A percentile compares a stretch with the other conserved stretches of the same genome.
Conservation (phyloP, 2,329 filamentous ascomycete genomes). For the Pseudogymnoascus sp. region DNA sequence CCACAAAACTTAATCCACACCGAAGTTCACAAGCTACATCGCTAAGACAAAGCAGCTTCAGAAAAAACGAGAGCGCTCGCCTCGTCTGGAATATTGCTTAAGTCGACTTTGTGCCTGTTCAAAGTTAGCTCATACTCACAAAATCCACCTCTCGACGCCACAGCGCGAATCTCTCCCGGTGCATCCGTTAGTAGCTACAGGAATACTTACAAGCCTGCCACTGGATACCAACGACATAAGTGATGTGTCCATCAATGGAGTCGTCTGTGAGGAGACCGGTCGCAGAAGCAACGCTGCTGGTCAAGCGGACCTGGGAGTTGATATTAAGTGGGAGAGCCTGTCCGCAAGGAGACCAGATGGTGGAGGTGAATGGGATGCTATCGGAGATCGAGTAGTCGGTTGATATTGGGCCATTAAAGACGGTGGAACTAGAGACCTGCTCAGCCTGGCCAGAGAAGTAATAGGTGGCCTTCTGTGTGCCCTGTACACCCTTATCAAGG, state of each 20-base stretch:
- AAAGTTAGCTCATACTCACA: not conserved
- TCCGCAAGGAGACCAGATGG: slow-evolving; percentile 47
- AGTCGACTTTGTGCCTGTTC: not conserved
- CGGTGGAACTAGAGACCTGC: slow-evolving; percentile 33
- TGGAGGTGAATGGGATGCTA: slow-evolving; percentile 36
- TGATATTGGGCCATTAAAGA: slow-evolving; percentile 36
- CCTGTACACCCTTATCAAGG: slow-evolving; percentile 39
- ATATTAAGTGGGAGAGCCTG: slow-evolving; percentile 43
- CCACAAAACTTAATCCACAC: not conserved
- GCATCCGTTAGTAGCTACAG: not conserved
- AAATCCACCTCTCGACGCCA: not conserved
- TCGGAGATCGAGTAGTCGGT: slow-evolving; percentile 30
- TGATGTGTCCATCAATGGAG: slow-evolving; percentile 42
- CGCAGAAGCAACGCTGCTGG: slow-evolving; percentile 25
- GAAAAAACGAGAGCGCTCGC: not conserved
- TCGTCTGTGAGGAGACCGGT: slow-evolving; percentile 39
- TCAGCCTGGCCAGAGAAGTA: slow-evolving; percentile 40
- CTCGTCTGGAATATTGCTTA: not conserved
- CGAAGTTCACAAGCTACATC: not conserved
- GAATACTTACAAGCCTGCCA: slow-evolving; percentile 17
- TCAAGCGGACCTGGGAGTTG: slow-evolving; percentile 43
- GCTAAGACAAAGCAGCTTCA: not conserved
- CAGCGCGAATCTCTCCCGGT: not conserved
- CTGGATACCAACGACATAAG: slow-evolving; percentile 35
- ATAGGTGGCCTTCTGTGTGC: slow-evolving; percentile 44